Evolutionary conservation across 129 eudicot genomes (phyloP).

Genomic region (Lactuca saligna): DNA sequence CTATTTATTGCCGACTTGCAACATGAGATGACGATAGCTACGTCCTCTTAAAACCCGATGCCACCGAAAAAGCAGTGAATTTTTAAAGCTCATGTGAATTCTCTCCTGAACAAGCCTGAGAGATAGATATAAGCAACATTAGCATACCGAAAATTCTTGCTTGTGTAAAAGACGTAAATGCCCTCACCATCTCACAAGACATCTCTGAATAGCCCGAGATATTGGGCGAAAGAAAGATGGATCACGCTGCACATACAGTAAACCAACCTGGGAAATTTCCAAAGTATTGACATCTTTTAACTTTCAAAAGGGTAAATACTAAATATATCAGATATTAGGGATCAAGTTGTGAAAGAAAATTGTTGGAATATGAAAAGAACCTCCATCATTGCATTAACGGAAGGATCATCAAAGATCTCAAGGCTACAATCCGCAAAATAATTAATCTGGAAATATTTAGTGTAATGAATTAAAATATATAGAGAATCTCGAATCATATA

Average conservation of each 20-base stretch:
- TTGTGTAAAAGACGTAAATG: constrained; percentile 8
- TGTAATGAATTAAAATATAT: not conserved
- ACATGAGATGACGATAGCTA: constrained; percentile 86
- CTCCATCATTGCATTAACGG: constrained; percentile 78
- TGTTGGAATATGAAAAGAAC: constrained; percentile 27
- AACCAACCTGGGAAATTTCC: constrained; percentile 62
- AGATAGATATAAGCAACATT: constrained; percentile 19
- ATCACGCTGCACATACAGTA: constrained; percentile 89
- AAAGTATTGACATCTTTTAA: not conserved
- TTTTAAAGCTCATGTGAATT: constrained; percentile 42
- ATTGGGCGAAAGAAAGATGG: constrained; percentile 87
- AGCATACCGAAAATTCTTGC: constrained; percentile 21
- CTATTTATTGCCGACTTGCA: constrained; percentile 69
- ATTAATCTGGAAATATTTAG: constrained; percentile 62
- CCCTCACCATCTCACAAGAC: constrained; percentile 87
- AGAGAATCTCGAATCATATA: constrained; percentile 14
- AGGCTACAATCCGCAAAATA: constrained; percentile 86
- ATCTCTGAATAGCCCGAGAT: constrained; percentile 80
- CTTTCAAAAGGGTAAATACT: not conserved
- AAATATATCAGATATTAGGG: too few species aligned
- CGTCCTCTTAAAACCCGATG: constrained; percentile 83
- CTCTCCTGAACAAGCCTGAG: constrained; percentile 89
- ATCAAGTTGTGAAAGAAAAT: too few species aligned
- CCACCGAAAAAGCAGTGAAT: constrained; percentile 52
- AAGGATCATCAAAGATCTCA: constrained; percentile 93